These are phyloP conservation scores for Ephemerocybe angulata DNA, from an alignment of 768 basidiomycete genomes.

Conservation along the genomic window DNA sequence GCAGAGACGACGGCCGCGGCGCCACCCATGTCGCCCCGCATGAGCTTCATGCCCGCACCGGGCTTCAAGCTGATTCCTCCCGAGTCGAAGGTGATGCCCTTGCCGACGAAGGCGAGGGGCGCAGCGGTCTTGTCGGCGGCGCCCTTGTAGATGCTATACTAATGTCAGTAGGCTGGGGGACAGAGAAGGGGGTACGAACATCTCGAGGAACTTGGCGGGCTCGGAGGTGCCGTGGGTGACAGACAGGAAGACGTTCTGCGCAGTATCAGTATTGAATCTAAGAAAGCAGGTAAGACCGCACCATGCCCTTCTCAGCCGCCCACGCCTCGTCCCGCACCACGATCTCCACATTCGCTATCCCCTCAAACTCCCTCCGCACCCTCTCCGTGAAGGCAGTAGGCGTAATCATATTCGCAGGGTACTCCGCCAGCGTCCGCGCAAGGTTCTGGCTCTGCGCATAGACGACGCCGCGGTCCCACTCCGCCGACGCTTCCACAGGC, in stretches of 20 bases:
- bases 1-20: conserved; percentile 76
- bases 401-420: conserved; percentile 83
- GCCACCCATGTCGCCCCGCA: conserved; percentile 89
- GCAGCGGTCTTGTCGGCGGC: conserved; percentile 48
- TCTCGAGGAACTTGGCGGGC: conserved; percentile 84
- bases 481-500: conserved; percentile 45
- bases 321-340: conserved; percentile 74
- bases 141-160: conserved; percentile 86
- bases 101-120: conserved; percentile 78
- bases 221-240: conserved; percentile 80
- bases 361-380: conserved; percentile 60
- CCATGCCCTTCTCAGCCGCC: conserved; percentile 85
- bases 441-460: conserved; percentile 79
- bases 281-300: conserved; percentile 17
- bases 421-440: conserved; percentile 80
- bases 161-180: background rate
- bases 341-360: conserved; percentile 66
- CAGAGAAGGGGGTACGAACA: conserved; percentile 39
- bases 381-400: conserved; percentile 79
- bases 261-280: background rate
- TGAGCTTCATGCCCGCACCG: conserved; percentile 70
- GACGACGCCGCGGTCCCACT: conserved; percentile 69
- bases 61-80: conserved; percentile 88
- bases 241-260: conserved; percentile 80
- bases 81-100: conserved; percentile 87